A percentile compares a stretch with the other conserved stretches of the same genome.
Conservation (phyloP, 495 filamentous ascomycete genomes). For the Penicillium waksmanii region DNA sequence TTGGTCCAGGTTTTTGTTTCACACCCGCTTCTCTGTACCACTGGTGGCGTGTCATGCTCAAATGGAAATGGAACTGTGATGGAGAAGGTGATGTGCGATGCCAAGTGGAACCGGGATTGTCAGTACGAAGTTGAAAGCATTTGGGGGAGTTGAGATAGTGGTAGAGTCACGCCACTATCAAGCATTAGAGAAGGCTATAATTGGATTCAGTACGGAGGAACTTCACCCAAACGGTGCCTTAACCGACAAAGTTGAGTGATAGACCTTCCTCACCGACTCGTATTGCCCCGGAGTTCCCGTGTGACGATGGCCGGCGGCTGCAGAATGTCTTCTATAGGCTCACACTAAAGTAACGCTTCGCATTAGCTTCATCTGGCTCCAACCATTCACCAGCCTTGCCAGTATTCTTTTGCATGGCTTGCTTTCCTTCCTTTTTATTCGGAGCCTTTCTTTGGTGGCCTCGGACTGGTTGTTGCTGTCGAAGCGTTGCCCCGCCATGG, state of each 20-base stretch:
- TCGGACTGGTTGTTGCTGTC: neutral
- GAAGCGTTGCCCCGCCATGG: neutral
- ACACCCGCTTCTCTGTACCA: neutral
- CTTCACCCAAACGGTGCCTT: neutral
- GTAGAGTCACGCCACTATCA: neutral
- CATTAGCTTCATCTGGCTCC: conserved; percentile 22
- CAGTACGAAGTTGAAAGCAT: neutral
- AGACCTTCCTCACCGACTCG: neutral
- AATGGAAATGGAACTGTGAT: conserved; percentile 9
- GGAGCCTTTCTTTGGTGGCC: neutral
- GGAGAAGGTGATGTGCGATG: conserved; percentile 12
- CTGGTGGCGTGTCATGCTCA: neutral
- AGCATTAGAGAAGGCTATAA: neutral
- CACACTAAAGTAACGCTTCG: neutral
- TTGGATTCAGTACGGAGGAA: neutral
- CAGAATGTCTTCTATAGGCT: conserved; percentile 13
- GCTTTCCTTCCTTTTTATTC: conserved; percentile 1
- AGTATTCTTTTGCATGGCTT: conserved; percentile 9
- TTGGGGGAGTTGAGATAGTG: conserved; percentile 6
- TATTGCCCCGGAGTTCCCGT: conserved; percentile 5
- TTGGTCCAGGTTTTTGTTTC: conserved; percentile 1
- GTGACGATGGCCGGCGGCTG: conserved; percentile 10
- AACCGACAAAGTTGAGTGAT: neutral
- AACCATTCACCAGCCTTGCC: conserved; percentile 20
- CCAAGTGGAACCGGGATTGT: conserved; percentile 12